Percentiles rank a stretch among this genome's conserved stretches.
These are phyloP conservation scores for Colletotrichum endophyticum DNA, from an alignment of 2,329 filamentous ascomycete species.

Conservation along the genomic window DNA sequence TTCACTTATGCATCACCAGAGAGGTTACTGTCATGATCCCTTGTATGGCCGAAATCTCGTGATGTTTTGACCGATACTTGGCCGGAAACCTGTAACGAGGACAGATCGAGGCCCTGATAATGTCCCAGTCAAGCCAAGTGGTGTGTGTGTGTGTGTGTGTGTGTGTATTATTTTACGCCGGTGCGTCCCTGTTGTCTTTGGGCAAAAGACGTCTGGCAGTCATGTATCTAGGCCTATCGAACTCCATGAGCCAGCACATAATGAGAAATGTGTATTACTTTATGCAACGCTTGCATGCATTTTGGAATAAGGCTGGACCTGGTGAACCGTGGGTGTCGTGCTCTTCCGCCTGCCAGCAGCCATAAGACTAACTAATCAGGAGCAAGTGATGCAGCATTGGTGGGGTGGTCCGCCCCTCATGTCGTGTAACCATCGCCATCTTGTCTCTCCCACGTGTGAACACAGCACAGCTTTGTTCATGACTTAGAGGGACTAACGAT, in stretches of 20 bases:
- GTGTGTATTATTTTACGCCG: too few species aligned
- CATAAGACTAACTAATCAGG: neutral
- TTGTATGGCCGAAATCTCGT: neutral
- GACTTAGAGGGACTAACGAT: neutral
- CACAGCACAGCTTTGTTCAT: neutral
- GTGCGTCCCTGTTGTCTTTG: too few species aligned
- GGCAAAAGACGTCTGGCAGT: too few species aligned
- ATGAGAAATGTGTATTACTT: neutral
- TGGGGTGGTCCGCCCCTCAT: neutral
- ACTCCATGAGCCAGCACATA: neutral
- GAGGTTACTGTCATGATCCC: neutral
- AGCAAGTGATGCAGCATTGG: neutral
- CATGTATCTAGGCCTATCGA: too few species aligned
- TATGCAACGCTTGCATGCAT: neutral
- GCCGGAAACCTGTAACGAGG: neutral
- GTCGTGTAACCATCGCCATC: neutral
- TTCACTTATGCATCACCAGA: neutral
- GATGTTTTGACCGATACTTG: neutral
- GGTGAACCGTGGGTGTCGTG: neutral
- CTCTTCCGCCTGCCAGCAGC: neutral
- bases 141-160: too few species aligned
- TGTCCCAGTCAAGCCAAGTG: neutral
- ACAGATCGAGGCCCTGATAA: neutral
- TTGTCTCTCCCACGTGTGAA: neutral
- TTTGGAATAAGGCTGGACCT: neutral